Base-by-base conservation (phyloP, 495 filamentous ascomycete species). In the Penicillium ucsense region DNA sequence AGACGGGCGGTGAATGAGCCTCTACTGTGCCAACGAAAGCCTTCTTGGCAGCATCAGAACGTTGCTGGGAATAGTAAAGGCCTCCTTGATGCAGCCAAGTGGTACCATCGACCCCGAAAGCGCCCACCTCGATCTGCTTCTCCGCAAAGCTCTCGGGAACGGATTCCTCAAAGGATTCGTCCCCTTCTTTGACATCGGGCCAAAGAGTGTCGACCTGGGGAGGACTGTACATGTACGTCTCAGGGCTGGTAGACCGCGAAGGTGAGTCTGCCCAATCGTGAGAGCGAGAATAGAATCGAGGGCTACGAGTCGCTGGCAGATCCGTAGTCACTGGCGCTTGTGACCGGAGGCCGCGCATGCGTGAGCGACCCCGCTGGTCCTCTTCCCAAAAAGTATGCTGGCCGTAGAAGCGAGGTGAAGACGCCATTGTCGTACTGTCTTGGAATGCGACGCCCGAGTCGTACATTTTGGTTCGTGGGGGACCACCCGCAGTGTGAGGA, bases 221-320 rank as follows among this genome's bases (percentile, higher is more conserved):
- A 9, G 59, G 59, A 12, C 54, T 60, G 49, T 60, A 60, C 11
- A 51, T 56, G 48, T 55, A 62, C 27, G 50, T 35, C 1, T 32
- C 45, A 3, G 45, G 47, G 27, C 56, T 60, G 3, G 49, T 35
- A 4, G 53, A 51, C n/a, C 53, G 53, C 4, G 46, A 39, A 4
- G 37, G 43, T 0, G 44, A 47, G 5, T 43, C 35, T 34, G 9
- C 27, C 2, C 7, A 20, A 31, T 10, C 39, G 5, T 49, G 52
- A 0, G 45, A 20, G 20, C 20, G 20, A 2, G 20, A 20, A 20
- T 20, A 20, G 20, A 20, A 20, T 20, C 20, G 20, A 20, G 20
- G 20, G 20, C 20, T 20, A 20, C 20, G 20, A 20, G 20, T 20
- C 20, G 20, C 20, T 20, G 20, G 20, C 20, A 20, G 1, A 20